These are phyloP conservation scores for Diaporthe sp. DNA, from an alignment of 2,329 filamentous ascomycete species.

Conservation along the genomic window DNA sequence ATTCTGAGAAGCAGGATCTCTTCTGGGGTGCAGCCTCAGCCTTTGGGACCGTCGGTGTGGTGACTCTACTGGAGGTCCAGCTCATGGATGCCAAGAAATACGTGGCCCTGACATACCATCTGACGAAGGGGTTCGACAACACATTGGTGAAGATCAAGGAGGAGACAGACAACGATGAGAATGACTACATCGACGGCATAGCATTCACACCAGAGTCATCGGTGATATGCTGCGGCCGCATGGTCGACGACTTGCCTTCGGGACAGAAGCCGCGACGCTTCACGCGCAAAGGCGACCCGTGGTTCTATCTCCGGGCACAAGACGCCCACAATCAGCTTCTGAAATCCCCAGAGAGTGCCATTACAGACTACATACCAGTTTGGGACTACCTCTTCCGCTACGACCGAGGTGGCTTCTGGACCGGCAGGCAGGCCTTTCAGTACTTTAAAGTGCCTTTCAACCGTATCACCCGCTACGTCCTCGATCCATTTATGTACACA, in stretches of 20 bases:
- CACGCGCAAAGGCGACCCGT: constrained; percentile 73
- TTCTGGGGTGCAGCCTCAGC: constrained; percentile 72
- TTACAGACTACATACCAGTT: constrained; percentile 65
- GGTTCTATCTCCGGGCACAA: constrained; percentile 80
- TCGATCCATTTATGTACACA: constrained; percentile 75
- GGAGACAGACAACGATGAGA: constrained; percentile 49
- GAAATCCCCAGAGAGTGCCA: constrained; percentile 42
- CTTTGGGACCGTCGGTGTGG: constrained; percentile 72
- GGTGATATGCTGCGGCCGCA: constrained; percentile 72
- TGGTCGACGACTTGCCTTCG: constrained; percentile 62
- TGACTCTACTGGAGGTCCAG: constrained; percentile 71
- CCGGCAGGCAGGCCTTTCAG: constrained; percentile 71
- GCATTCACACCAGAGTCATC: constrained; percentile 69
- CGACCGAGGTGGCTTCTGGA: constrained; percentile 79
- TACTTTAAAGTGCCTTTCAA: constrained; percentile 79
- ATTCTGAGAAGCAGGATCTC: constrained; percentile 63
- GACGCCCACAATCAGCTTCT: constrained; percentile 52
- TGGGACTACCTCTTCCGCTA: constrained; percentile 80
- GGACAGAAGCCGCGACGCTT: constrained; percentile 60
- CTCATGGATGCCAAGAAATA: constrained; percentile 67
- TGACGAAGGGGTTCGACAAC: constrained; percentile 57
- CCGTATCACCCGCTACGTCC: constrained; percentile 70
- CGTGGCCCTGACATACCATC: constrained; percentile 69
- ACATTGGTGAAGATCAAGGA: constrained; percentile 59
- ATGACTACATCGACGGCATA: constrained; percentile 80